These are phyloP conservation scores for Pinus taeda DNA, from an alignment of 75 land plant genomes.

Conservation along the genomic window DNA sequence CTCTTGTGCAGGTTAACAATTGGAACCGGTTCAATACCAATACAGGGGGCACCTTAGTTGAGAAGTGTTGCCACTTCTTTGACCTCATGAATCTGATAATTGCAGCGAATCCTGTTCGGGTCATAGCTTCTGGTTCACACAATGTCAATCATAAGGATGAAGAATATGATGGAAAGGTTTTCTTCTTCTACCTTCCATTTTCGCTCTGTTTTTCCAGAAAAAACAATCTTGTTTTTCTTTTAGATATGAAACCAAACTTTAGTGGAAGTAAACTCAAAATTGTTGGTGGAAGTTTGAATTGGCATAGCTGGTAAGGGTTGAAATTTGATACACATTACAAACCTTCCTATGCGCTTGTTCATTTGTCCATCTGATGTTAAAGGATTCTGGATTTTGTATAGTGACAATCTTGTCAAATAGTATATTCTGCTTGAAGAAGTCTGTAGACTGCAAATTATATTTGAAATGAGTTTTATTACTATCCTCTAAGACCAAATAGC, in stretches of 20 bases:
- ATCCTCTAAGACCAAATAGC: not conserved
- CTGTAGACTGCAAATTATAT: not conserved
- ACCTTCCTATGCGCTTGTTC: not conserved
- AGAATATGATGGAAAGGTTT: constrained; percentile 93
- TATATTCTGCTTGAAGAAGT: not conserved
- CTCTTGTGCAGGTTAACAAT: constrained; percentile 65
- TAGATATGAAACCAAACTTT: not conserved
- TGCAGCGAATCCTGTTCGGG: constrained; percentile 80
- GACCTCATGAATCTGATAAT: constrained; percentile 94
- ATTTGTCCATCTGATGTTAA: not conserved
- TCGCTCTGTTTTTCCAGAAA: not conserved
- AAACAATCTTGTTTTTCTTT: not conserved
- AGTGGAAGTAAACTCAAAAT: not conserved
- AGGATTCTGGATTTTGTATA: not conserved
- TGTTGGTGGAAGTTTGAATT: not conserved
- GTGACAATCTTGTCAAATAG: not conserved
- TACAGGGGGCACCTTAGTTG: constrained; percentile 94
- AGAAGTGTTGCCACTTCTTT: constrained; percentile 99
- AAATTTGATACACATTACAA: not conserved
- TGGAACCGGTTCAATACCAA: constrained; percentile 97
- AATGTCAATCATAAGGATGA: constrained; percentile 96
- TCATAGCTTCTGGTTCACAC: constrained; percentile 94
- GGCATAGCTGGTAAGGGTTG: not conserved
- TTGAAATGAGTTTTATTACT: not conserved
- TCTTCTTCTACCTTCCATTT: not conserved